Base-by-base conservation (phyloP, 352 stramenopile species). In the Phytophthora brassicae region DNA sequence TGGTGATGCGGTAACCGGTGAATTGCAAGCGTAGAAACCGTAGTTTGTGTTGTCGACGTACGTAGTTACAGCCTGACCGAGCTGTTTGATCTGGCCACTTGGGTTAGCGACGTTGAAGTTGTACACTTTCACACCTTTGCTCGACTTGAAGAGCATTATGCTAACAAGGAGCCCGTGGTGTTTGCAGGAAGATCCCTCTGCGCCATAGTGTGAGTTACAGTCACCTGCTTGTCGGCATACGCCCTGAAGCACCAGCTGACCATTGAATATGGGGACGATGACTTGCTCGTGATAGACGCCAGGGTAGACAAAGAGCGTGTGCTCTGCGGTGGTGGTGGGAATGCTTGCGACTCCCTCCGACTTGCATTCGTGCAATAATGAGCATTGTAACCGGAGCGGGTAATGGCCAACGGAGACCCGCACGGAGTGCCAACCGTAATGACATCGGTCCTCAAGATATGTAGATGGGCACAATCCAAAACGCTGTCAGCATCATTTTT, bases 61-160 rank as follows among this genome's bases (percentile, higher is more conserved):
- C 4, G 46, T 31, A 4, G 57, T 48, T 3, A 65, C 48, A 4
- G 47, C 58, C 28, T 66, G 58, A 5, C 58, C 58, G 35, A 55
- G 38, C 38, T 44, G 13, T 22, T 44, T 44, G n/a, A 44, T 16
- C 8, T 60, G 38, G 7, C 49, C 49, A 9, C 48, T 42, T 4
- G 58, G 53, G 41, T 66, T 66, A 33, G 58, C 58, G n/a, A 60
- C 20, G 42, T 66, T 66, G 20, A 66, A 6, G 41, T 66, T 66
- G 42, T 66, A 66, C 35, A 44, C 38, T 17, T 44, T 44, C 0
- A 44, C 38, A 6, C 38, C 38, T 13, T 44, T 44, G 6, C 17
- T 6, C 5, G 38, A 44, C 38, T 44, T 44, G 38, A 44, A 44
- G n/a, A 23, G n/a, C 38, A 44, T 23, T 17, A 17, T 44, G 17